A percentile compares a stretch with the other conserved stretches of the same genome.
Conservation (phyloP, 2,329 filamentous ascomycete genomes). For the Aspergillus niger region DNA sequence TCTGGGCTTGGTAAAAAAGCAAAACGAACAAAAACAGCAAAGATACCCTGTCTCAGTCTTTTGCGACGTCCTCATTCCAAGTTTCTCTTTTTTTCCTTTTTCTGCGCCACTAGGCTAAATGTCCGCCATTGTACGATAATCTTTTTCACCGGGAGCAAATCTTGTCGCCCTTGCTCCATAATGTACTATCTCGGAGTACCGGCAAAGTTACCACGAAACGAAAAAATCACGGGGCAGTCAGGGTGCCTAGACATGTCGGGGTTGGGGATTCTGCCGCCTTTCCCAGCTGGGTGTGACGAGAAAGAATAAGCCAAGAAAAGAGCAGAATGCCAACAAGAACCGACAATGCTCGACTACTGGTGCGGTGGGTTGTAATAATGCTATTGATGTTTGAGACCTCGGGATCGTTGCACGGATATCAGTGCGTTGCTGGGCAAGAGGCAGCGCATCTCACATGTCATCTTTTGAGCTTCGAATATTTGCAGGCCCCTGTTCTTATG, state of each 20-base stretch:
- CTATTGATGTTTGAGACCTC: conserved; percentile 13
- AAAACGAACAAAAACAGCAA: conserved; percentile 30
- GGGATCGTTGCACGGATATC: conserved; percentile 24
- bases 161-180: conserved; percentile 29
- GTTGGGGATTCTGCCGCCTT: not conserved
- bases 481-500: conserved; percentile 5
- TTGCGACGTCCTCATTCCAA: conserved; percentile 41
- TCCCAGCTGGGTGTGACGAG: conserved; percentile 12
- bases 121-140: conserved; percentile 50
- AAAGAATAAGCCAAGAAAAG: conserved; percentile 9
- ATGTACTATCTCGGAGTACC: conserved; percentile 27
- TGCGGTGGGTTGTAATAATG: conserved; percentile 23
- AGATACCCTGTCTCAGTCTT: conserved; percentile 41
- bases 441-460: conserved; percentile 5
- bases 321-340: conserved; percentile 16
- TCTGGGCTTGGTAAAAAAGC: conserved; percentile 72
- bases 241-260: conserved; percentile 6
- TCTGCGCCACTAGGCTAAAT: conserved; percentile 37
- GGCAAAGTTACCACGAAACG: conserved; percentile 17
- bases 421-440: conserved; percentile 12
- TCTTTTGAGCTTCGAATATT: conserved; percentile 6
- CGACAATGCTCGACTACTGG: conserved; percentile 21
- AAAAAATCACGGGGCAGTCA: conserved; percentile 13
- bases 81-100: conserved; percentile 33
- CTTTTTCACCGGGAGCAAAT: conserved; percentile 35